These are phyloP conservation scores for Byssothecium circinans DNA, from an alignment of 2,329 filamentous ascomycete genomes.

Conservation along the genomic window DNA sequence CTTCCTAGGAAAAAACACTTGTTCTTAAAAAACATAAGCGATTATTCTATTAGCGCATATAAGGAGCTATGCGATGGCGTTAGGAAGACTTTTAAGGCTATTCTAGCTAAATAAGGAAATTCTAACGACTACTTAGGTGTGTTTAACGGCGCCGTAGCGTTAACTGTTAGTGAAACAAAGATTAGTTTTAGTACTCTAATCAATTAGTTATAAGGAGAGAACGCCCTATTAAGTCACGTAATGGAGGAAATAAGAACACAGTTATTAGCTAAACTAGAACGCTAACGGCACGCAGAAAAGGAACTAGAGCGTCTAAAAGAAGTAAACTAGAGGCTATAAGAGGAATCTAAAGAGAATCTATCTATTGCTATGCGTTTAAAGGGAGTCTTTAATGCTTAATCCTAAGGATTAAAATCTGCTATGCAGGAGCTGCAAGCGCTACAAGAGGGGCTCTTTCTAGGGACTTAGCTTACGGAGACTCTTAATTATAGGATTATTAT, in stretches of 20 bases:
- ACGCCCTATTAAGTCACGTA: constrained; percentile 6
- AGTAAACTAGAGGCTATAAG: constrained; percentile 3
- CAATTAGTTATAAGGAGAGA: constrained; percentile 5
- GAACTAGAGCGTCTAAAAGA: constrained; percentile 2
- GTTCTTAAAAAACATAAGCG: constrained; percentile 13
- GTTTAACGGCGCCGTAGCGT: background rate
- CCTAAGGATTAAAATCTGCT: constrained; percentile 1
- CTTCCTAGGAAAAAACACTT: constrained; percentile 6
- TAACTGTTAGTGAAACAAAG: background rate
- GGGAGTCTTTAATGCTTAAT: constrained; percentile 1
- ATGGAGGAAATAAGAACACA: constrained; percentile 8
- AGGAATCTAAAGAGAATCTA: background rate
- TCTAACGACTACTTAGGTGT: background rate
- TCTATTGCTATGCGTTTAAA: constrained; percentile 4
- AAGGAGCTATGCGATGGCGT: constrained; percentile 9
- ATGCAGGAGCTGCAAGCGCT: constrained; percentile 1
- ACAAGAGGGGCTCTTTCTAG: constrained; percentile 3
- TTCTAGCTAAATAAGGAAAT: constrained; percentile 1
- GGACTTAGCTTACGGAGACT: constrained; percentile 1
- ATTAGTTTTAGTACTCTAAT: constrained; percentile 6
- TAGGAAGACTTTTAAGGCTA: constrained; percentile 1
- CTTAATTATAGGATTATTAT: too few species aligned
- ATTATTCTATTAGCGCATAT: constrained; percentile 10
- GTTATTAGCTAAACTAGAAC: constrained; percentile 4
- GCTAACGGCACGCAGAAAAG: constrained; percentile 2